Evolutionary conservation across 345 rosid genomes (phyloP).

Genomic region (Ceriops tagal): DNA sequence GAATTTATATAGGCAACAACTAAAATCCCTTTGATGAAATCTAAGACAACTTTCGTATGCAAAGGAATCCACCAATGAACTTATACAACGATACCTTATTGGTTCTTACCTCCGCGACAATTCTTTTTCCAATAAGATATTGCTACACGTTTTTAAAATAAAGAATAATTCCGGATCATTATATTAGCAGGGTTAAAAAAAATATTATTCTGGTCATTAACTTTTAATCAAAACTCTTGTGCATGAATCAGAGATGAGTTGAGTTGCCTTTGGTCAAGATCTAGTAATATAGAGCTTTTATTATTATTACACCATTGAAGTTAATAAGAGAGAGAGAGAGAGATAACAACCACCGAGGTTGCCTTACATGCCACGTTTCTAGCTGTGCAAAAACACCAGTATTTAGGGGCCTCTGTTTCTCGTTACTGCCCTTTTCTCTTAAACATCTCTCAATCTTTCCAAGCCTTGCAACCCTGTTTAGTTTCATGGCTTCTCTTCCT

Average conservation of each 20-base stretch:
- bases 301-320: neutral
- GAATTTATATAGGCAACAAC: no score
- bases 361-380: slow-evolving; percentile 65
- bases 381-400: slow-evolving; percentile 31
- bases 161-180: neutral
- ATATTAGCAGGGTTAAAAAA: neutral
- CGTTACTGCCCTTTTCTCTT: slow-evolving; percentile 13
- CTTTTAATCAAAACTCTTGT: slow-evolving; percentile 1
- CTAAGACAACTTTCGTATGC: neutral
- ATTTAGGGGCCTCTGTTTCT: slow-evolving; percentile 33
- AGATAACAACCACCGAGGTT: slow-evolving; percentile 38
- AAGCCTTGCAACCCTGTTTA: slow-evolving; percentile 11
- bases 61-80: slow-evolving; percentile 6
- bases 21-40: neutral
- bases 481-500: slow-evolving; percentile 39
- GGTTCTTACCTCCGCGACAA: neutral
- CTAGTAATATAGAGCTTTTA: neutral
- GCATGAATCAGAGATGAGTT: slow-evolving; percentile 7
- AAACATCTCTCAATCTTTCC: slow-evolving; percentile 29
- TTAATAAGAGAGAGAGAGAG: neutral
- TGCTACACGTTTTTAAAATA: neutral
- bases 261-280: slow-evolving; percentile 19
- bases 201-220: neutral
- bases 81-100: neutral
- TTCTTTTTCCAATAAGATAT: neutral